These are phyloP conservation scores for Amauroascus verrucosus DNA, from an alignment of 2,329 filamentous ascomycete species.

Conservation along the genomic window DNA sequence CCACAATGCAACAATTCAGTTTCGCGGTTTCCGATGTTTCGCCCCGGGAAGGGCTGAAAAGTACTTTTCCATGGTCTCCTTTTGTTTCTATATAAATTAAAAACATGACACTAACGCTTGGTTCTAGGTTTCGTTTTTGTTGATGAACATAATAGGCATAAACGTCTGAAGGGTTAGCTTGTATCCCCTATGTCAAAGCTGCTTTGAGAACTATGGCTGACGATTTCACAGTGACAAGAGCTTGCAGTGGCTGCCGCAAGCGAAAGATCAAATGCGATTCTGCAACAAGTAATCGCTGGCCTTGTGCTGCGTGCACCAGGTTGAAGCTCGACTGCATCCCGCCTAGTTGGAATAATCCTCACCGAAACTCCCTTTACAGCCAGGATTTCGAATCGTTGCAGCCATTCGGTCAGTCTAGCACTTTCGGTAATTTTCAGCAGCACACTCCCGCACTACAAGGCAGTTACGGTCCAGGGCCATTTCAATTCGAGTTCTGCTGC, in stretches of 20 bases:
- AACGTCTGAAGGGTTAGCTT: conserved; percentile 73
- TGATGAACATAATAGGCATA: conserved; percentile 96
- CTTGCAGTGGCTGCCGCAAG: conserved; percentile 86
- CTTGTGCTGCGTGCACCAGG: conserved; percentile 84
- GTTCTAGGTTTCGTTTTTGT: conserved; percentile 99
- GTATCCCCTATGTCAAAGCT: background rate
- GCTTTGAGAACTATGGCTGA: conserved; percentile 1
- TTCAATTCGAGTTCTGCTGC: background rate
- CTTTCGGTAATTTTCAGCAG: background rate
- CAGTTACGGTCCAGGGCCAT: background rate
- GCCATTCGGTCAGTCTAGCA: background rate
- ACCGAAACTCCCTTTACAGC: background rate
- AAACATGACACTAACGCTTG: too few relatives aligned
- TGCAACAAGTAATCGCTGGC: conserved; percentile 94
- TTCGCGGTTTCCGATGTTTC: conserved; percentile 58
- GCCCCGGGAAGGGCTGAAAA: conserved; percentile 71
- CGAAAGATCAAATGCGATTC: conserved; percentile 98
- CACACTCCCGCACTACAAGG: background rate
- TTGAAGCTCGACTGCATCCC: conserved; percentile 89
- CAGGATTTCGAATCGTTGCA: background rate
- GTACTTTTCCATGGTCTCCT: conserved; percentile 39
- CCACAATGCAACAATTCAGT: conserved; percentile 58
- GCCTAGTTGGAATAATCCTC: conserved; percentile 45
- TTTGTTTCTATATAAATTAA: background rate
- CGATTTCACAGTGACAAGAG: conserved; percentile 69